phyloP scores from a whole-genome alignment of 495 filamentous ascomycete species.

The Aspergillus sparsus region DNA sequence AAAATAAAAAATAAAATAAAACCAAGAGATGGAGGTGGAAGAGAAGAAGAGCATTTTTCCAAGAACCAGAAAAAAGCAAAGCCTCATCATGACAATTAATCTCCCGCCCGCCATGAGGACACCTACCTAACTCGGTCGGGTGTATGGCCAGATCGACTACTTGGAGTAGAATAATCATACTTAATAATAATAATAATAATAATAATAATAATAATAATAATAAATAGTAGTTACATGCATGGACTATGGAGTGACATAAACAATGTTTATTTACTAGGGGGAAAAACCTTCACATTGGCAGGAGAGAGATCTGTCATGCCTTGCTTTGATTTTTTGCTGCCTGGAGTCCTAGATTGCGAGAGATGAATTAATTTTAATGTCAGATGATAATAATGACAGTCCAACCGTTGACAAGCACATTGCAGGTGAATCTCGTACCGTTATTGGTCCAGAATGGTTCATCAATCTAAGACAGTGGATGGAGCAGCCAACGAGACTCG shows the following conservation, averaged over 20 bases:
- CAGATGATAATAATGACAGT: slow-evolving; percentile 4
- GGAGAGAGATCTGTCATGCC: not conserved
- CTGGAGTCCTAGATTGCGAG: not conserved
- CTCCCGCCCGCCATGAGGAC: too few species aligned
- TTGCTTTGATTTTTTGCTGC: not conserved
- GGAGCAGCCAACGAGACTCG: slow-evolving; percentile 2
- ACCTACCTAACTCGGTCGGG: too few species aligned
- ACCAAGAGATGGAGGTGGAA: not conserved
- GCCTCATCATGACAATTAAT: not conserved
- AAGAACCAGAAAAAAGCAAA: not conserved
- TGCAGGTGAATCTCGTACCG: not conserved
- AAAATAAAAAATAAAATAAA: not conserved
- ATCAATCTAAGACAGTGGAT: slow-evolving; percentile 15
- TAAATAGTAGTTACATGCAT: too few species aligned
- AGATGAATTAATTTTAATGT: slow-evolving; percentile 5
- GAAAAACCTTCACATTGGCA: not conserved
- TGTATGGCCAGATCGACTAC: too few species aligned
- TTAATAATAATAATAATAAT: too few species aligned
- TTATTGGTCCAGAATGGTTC: slow-evolving; percentile 16
- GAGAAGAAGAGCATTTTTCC: not conserved
- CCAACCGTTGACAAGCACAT: not conserved
- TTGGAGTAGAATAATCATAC: too few species aligned
- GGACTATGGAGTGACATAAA: too few species aligned
- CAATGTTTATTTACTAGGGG: not conserved
- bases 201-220: too few species aligned